Percentiles rank a stretch among this genome's conserved stretches.
Conservation (phyloP, 2,329 filamentous ascomycete species). For the Ophidiomyces ophidiicola region DNA sequence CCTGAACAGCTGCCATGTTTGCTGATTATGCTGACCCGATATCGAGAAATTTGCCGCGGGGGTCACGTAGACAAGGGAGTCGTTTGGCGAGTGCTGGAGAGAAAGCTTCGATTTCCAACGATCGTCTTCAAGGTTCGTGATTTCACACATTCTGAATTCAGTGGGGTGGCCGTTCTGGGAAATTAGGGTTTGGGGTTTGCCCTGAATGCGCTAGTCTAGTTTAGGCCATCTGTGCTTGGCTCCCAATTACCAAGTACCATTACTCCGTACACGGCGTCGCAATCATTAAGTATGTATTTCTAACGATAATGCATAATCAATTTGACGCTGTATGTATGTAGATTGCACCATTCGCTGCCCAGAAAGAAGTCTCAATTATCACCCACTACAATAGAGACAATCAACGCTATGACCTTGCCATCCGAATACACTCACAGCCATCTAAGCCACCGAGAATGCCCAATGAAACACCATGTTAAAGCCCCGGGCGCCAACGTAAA, state of each 20-base stretch:
- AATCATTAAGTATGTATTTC: no score
- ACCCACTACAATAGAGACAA: background rate
- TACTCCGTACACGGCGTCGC: no score
- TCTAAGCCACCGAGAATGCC: background rate
- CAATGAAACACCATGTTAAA: background rate
- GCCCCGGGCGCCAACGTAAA: background rate
- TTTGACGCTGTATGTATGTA: no score
- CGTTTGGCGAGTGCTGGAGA: constrained; percentile 9
- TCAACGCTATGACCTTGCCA: constrained; percentile 2
- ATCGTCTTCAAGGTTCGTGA: constrained; percentile 7
- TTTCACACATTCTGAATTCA: constrained; percentile 20
- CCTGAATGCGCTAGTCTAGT: constrained; percentile 1
- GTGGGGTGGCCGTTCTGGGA: constrained; percentile 30
- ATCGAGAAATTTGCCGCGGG: constrained; percentile 11
- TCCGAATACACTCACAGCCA: background rate
- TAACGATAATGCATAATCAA: no score
- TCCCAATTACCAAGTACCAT: background rate
- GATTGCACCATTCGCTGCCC: no score
- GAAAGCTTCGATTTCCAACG: constrained; percentile 5
- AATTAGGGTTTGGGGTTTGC: constrained; percentile 28
- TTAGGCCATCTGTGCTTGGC: background rate
- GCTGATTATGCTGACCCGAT: constrained; percentile 23
- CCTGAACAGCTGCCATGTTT: constrained; percentile 41
- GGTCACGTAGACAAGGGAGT: constrained; percentile 3
- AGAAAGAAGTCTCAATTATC: background rate